Conservation (phyloP, 768 basidiomycete genomes). For the Tricholoma sp. region DNA sequence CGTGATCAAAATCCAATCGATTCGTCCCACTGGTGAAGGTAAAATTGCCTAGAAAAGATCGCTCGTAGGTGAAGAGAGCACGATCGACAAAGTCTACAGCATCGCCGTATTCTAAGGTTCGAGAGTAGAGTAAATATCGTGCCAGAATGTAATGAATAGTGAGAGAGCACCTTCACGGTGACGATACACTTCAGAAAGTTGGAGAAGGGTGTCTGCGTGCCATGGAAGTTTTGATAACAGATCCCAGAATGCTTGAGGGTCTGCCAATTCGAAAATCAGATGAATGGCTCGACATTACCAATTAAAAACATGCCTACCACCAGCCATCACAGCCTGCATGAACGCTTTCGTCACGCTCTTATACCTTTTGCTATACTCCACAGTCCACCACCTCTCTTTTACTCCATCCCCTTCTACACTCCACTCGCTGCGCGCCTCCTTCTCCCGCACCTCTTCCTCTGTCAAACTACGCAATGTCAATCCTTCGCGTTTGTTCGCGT, state of each 20-base stretch:
- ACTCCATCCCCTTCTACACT: slow-evolving; percentile 20
- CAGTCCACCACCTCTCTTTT: slow-evolving; percentile 85
- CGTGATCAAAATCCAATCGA: slow-evolving; percentile 82
- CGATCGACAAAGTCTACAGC: slow-evolving; percentile 88
- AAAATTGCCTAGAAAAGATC: slow-evolving; percentile 83
- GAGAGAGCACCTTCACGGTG: slow-evolving; percentile 73
- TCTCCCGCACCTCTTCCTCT: slow-evolving; percentile 46
- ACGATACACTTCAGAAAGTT: slow-evolving; percentile 77
- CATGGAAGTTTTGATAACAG: slow-evolving; percentile 78
- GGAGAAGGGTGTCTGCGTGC: slow-evolving; percentile 90
- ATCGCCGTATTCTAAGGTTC: slow-evolving; percentile 61
- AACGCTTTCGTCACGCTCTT: slow-evolving; percentile 78
- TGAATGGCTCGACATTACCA: not conserved
- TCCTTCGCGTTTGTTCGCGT: slow-evolving; percentile 65
- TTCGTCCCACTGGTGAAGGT: slow-evolving; percentile 77
- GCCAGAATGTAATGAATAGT: too few species aligned
- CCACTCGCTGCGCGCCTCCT: slow-evolving; percentile 35
- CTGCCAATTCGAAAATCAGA: slow-evolving; percentile 26
- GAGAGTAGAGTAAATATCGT: not conserved
- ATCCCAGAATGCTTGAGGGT: slow-evolving; percentile 74
- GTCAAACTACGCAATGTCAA: slow-evolving; percentile 58
- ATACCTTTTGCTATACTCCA: slow-evolving; percentile 83
- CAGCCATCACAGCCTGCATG: slow-evolving; percentile 73
- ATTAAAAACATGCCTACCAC: slow-evolving; percentile 46
- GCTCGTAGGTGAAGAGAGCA: slow-evolving; percentile 91